phyloP scores from a whole-genome alignment of 2,329 filamentous ascomycete species.

The Fonsecaea multimorphosa region DNA sequence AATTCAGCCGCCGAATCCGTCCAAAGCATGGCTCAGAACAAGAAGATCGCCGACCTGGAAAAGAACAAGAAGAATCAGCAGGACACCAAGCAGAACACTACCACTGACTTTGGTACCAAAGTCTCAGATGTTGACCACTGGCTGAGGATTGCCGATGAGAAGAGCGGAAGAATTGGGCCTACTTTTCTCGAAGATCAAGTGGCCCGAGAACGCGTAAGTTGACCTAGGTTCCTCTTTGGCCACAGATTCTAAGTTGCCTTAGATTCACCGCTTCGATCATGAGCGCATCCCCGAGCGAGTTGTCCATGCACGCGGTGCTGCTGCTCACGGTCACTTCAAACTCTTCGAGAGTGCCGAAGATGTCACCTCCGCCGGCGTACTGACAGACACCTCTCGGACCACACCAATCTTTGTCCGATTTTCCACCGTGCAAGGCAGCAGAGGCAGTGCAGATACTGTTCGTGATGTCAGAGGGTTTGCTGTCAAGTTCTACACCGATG shows the following conservation, averaged over 20 bases:
- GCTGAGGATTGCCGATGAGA: conserved; percentile 68
- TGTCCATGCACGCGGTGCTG: conserved; percentile 69
- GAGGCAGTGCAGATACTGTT: conserved; percentile 79
- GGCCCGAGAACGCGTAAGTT: conserved; percentile 71
- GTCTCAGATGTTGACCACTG: conserved; percentile 77
- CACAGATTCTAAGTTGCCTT: background rate
- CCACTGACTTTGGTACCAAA: conserved; percentile 78
- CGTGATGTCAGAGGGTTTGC: conserved; percentile 84
- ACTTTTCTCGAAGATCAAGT: conserved; percentile 73
- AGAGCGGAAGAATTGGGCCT: conserved; percentile 65
- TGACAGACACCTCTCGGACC: conserved; percentile 71
- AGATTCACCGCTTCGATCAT: conserved; percentile 73
- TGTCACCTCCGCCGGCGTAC: conserved; percentile 66
- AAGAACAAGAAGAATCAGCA: conserved; percentile 59
- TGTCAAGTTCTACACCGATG: conserved; percentile 76
- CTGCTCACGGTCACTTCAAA: conserved; percentile 71
- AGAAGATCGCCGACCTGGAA: conserved; percentile 58
- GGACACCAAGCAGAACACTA: conserved; percentile 64
- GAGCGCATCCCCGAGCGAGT: conserved; percentile 72
- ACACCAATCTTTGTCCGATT: conserved; percentile 76
- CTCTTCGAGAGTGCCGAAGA: conserved; percentile 68
- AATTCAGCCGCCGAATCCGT: conserved; percentile 26
- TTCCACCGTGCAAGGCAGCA: conserved; percentile 76
- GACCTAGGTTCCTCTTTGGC: background rate
- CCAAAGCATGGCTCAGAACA: conserved; percentile 30